Conservation (phyloP, 2,329 filamentous ascomycete genomes). For the Diaporthe sp. region DNA sequence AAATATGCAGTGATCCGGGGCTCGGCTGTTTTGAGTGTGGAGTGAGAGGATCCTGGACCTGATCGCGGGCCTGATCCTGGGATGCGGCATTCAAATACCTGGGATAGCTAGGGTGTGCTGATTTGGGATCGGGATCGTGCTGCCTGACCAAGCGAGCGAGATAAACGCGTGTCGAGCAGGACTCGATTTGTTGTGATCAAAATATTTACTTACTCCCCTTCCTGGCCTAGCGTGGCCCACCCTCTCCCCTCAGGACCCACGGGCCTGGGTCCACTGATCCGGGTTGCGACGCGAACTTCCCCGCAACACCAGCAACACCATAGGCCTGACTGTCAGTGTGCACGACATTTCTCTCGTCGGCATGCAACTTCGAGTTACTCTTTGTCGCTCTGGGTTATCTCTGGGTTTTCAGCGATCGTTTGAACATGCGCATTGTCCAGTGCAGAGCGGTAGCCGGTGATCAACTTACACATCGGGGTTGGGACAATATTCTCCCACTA, state of each 20-base stretch:
- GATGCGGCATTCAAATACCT: constrained; percentile 26
- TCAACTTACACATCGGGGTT: no score
- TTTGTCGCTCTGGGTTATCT: background rate
- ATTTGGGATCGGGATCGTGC: constrained; percentile 9
- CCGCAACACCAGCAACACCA: constrained; percentile 5
- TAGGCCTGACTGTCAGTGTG: background rate
- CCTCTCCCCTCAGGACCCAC: background rate
- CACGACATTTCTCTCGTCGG: background rate
- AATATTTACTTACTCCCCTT: constrained; percentile 29
- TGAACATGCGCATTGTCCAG: background rate
- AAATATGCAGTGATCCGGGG: constrained; percentile 3
- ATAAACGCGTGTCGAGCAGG: constrained; percentile 20
- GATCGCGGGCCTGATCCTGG: constrained; percentile 9
- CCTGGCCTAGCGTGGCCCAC: constrained; percentile 17
- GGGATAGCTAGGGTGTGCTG: constrained; percentile 7
- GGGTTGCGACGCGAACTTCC: background rate
- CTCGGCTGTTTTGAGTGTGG: constrained; percentile 15
- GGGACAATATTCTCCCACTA: background rate
- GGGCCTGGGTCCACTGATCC: background rate
- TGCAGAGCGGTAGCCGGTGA: no score
- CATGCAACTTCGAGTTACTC: background rate
- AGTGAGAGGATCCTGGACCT: constrained; percentile 17
- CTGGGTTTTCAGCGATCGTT: background rate
- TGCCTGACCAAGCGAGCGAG: background rate
- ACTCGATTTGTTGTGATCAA: constrained; percentile 31